A percentile compares a stretch with the other conserved stretches of the same genome.
Conservation (phyloP, 2,329 filamentous ascomycete species). For the Lachnellula arida region DNA sequence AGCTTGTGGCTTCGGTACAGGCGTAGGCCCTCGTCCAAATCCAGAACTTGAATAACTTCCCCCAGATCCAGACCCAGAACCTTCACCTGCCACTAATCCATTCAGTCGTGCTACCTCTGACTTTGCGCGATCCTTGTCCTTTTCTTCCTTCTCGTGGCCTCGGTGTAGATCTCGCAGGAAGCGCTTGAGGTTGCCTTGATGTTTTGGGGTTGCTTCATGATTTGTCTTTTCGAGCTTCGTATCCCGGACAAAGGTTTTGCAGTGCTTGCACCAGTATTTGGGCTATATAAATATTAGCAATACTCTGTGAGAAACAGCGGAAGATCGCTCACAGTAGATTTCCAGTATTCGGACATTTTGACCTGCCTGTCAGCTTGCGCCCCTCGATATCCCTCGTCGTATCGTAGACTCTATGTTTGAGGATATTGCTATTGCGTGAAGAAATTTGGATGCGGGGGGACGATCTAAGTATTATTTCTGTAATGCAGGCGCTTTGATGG, state of each 20-base stretch:
- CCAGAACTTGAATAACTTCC: slow-evolving; percentile 22
- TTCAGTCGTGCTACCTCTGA: slow-evolving; percentile 83
- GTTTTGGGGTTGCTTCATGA: slow-evolving; percentile 80
- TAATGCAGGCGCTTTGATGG: not conserved
- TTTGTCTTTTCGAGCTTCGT: slow-evolving; percentile 85
- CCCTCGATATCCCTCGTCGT: not conserved
- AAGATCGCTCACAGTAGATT: slow-evolving; percentile 64
- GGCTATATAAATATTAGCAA: slow-evolving; percentile 44
- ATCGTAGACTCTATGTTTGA: not conserved
- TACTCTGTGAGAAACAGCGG: not conserved
- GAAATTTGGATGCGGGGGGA: not conserved
- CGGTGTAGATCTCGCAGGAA: slow-evolving; percentile 87
- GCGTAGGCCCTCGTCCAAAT: slow-evolving; percentile 23
- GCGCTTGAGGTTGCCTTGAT: slow-evolving; percentile 82
- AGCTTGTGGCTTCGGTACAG: slow-evolving; percentile 32
- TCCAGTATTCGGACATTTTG: slow-evolving; percentile 95
- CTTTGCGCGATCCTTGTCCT: slow-evolving; percentile 76
- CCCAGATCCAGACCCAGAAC: slow-evolving; percentile 4
- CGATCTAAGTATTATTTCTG: not conserved
- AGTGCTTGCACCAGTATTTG: slow-evolving; percentile 98
- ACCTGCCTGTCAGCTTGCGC: not conserved
- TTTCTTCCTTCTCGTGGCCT: slow-evolving; percentile 72
- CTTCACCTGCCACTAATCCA: slow-evolving; percentile 55
- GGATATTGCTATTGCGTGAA: not conserved
- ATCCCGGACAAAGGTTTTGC: slow-evolving; percentile 83